A percentile compares a stretch with the other conserved stretches of the same genome.
Conservation (phyloP, 106 monocot species). For the Platanthera zijinensis region DNA sequence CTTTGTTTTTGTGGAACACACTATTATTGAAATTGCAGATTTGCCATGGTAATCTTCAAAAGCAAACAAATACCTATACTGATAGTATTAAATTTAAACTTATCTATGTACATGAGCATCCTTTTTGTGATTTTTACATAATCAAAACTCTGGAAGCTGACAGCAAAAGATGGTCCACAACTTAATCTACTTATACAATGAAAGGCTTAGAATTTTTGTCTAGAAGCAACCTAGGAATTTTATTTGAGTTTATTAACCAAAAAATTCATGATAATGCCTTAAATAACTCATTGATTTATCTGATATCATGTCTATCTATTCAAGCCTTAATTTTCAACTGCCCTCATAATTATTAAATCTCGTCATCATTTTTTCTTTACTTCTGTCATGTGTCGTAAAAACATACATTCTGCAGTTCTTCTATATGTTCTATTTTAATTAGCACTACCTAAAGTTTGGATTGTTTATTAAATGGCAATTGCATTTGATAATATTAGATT, state of each 20-base stretch:
- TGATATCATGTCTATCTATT: not conserved
- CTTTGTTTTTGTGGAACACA: not conserved
- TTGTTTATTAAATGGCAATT: not conserved
- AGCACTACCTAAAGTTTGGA: not conserved
- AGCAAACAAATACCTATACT: not conserved
- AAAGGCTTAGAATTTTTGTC: not conserved
- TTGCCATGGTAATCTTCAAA: not conserved
- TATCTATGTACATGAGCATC: not conserved
- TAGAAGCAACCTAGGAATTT: not conserved
- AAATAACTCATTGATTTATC: not conserved
- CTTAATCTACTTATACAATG: not conserved
- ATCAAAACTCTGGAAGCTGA: not conserved
- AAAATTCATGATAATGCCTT: not conserved
- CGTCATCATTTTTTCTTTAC: not conserved
- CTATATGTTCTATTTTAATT: not conserved
- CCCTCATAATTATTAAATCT: not conserved
- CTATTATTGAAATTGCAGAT: not conserved
- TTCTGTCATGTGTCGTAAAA: not conserved
- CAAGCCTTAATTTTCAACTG: not conserved
- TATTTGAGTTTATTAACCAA: not conserved
- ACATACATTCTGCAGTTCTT: not conserved
- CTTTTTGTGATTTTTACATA: not conserved
- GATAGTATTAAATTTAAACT: not conserved
- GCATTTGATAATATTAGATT: too few relatives aligned
- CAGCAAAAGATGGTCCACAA: not conserved